Conservation (phyloP, 2,329 filamentous ascomycete species). For the Cytospora piceae region DNA sequence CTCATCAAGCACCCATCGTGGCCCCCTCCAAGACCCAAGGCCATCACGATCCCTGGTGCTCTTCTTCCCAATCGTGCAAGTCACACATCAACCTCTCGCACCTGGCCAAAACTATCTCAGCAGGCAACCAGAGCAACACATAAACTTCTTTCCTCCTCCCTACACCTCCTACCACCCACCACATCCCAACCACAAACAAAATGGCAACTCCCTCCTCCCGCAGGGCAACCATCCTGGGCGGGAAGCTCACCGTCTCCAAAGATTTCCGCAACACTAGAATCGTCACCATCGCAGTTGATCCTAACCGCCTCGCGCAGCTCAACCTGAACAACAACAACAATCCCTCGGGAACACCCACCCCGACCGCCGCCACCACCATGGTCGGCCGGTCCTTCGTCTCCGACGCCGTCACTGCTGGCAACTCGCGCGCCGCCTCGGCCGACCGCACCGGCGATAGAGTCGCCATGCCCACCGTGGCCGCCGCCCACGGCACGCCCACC, state of each 20-base stretch:
- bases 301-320: slow-evolving; percentile 13
- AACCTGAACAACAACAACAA: slow-evolving; percentile 8
- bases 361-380: slow-evolving; percentile 12
- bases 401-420: slow-evolving; percentile 27
- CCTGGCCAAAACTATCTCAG: background rate
- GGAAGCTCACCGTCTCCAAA: too few relatives aligned
- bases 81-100: background rate
- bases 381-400: background rate
- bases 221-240: background rate
- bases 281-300: slow-evolving; percentile 13
- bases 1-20: background rate
- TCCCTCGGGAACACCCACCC: slow-evolving; percentile 2
- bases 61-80: background rate
- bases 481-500: slow-evolving; percentile 68
- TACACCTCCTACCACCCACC: background rate
- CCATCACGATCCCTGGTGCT: background rate
- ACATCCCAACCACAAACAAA: background rate
- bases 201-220: background rate
- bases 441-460: slow-evolving; percentile 44
- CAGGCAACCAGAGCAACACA: background rate
- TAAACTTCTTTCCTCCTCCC: background rate
- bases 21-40: background rate
- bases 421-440: slow-evolving; percentile 59
- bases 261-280: background rate
- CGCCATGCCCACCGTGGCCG: slow-evolving; percentile 62